Base-by-base conservation (phyloP, 2,329 filamentous ascomycete species). In the Domatiomyces catenatus region DNA sequence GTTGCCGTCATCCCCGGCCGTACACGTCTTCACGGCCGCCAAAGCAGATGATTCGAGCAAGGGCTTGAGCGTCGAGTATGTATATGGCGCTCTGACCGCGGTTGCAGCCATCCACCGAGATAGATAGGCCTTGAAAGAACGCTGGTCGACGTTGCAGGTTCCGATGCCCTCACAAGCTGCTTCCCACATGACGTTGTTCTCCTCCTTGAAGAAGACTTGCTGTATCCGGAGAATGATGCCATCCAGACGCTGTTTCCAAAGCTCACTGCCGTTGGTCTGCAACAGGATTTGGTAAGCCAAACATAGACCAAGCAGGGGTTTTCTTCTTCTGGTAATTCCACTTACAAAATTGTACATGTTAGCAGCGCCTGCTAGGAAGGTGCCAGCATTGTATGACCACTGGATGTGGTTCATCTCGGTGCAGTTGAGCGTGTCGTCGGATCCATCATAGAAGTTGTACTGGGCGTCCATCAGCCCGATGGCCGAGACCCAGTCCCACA, bases 51-150 rank as follows among this genome's bases (percentile, higher is more conserved):
- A 66, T 39, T 68, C 65, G 2, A 83, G 64, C n/a, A 71, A 69
- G 0, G 74, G 70, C 59, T 75, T 69, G 49, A 83, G 68, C 7
- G 62, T 60, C 36, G 72, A 64, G 53, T 67, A 65, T 2, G 75
- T 75, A 58, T 73, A 79, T 0, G 79, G 78, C 0, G 76, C 78
- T 52, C 80, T 67, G 57, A 80, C 74, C 0, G 71, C 72, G 3
- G 76, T 71, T 2, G 72, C 69, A 12, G 75, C 77, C 66, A 73
- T 70, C 72, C 77, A 84, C 42, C 80, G 75, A 0, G 74, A 67
- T 5, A 83, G 69, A 60, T 80, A 83, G 8, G 77, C 78, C 64
- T 83, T 84, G 71, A 83, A 84, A 1, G 74, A 75, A 45, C 71
- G 73, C 63, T 81, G 77, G 55, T 83, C 79, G n/a, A 74, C 69